Evolutionary conservation across 2,329 filamentous ascomycete genomes (phyloP), one percentile per base, ranked within the genome.

Genomic region (Fonsecaea multimorphosa): DNA sequence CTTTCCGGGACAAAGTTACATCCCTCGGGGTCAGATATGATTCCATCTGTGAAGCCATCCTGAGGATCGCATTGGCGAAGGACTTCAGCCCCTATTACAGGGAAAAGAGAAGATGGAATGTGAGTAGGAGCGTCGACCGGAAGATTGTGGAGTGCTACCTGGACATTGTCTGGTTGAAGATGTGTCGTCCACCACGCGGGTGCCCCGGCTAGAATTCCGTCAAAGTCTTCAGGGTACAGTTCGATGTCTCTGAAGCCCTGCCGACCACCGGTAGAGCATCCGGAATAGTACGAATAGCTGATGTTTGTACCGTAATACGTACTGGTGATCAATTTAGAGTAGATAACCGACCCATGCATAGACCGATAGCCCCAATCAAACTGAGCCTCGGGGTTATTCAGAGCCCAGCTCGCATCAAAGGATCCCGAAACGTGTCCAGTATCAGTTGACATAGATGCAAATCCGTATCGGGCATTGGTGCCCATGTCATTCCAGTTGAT

Each of bases 231-330:
- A 0, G 73, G 74, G 46, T 72, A 71, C 7, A 63, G 8, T 36
- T 57, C 72, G 54, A 5, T 81, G 8, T 81, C 80, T 60, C 84
- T 84, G 51, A 86, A 76, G 2, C 85, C 86, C 76, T 88, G 84
- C 0, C 86, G 79, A 0, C 87, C 86, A 5, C 87, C 87, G 0
- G 85, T 83, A 0, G 85, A 87, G 71, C 86, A 88, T 4, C 86
- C 87, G 1, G 82, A 72, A 66, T 83, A 88, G 74, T 88, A 88
- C 6, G 63, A 65, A 49, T 63, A 63, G 7, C n/a, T 29, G 11
- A 54, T 49, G 14, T 38, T 31, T 5, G 22, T 19, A 9, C 58
- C 58, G 57, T 70, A 70, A 58, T 54, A 70, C 12, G 22, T 29
- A 11, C 29, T 29, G 11, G 55, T 63, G 24, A 69, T 49, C 9